Percentiles rank a stretch among this genome's conserved stretches.
Evolutionary conservation across 225 moss, liverwort and hornwort species (phyloP).

Genomic region (Sphagnum contortum): DNA sequence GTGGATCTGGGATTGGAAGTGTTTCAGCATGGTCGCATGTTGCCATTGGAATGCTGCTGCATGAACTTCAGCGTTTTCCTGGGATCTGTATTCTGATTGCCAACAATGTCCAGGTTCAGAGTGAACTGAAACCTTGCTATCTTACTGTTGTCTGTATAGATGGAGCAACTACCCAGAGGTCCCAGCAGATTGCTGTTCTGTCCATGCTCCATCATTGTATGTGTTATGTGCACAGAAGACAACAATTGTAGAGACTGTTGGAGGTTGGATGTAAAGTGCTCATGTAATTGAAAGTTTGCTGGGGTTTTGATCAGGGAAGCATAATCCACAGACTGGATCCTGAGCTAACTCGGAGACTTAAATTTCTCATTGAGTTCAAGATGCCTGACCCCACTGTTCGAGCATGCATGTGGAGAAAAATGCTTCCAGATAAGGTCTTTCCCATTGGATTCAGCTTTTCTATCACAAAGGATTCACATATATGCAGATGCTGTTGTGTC

Average conservation of each 20-base stretch:
- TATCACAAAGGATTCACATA: no score
- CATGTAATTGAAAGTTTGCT: neutral
- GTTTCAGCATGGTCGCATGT: conserved; percentile 54
- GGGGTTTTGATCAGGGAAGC: conserved; percentile 28
- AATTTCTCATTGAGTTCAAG: conserved; percentile 53
- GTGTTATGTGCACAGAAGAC: no score
- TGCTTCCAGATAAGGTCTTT: conserved; percentile 46
- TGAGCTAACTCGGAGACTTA: conserved; percentile 42
- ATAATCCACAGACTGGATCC: conserved; percentile 46
- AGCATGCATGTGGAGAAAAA: conserved; percentile 42
- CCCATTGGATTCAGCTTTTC: neutral
- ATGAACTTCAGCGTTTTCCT: conserved; percentile 54
- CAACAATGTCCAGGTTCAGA: conserved; percentile 42
- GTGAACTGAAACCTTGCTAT: neutral
- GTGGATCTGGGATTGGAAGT: conserved; percentile 35
- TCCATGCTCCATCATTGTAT: no score
- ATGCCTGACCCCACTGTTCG: conserved; percentile 46
- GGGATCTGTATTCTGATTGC: conserved; percentile 60
- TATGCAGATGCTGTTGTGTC: no score
- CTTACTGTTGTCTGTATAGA: neutral
- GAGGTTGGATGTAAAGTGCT: no score
- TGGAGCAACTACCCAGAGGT: no score
- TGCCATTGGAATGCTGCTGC: conserved; percentile 52
- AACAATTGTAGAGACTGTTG: no score
- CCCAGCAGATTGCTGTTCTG: no score